Percentiles rank a stretch among this genome's conserved stretches.
Evolutionary conservation across 1,284 basidiomycete genomes (phyloP).

Genomic region (Laetiporus sulphureus): DNA sequence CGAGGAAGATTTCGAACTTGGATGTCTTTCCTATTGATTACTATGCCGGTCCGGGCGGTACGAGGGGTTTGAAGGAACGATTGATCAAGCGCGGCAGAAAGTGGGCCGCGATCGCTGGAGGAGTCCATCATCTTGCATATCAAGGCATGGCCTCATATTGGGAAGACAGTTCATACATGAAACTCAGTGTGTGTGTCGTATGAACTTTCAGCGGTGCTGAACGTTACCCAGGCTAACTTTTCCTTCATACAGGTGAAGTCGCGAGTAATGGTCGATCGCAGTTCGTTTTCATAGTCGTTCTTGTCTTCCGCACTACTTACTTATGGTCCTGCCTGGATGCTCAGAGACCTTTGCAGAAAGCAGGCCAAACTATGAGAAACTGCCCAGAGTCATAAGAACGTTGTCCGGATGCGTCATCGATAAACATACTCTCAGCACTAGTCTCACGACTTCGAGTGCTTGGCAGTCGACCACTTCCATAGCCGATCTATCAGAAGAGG

Average conservation of each 20-base stretch:
- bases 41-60: slow-evolving; percentile 33
- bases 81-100: slow-evolving; percentile 43
- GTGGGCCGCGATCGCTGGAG: slow-evolving; percentile 42
- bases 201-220: background rate
- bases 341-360: slow-evolving; percentile 24
- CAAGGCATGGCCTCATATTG: slow-evolving; percentile 28
- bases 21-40: slow-evolving; percentile 47
- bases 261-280: slow-evolving; percentile 52
- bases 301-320: too few species aligned
- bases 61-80: slow-evolving; percentile 31
- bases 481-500: slow-evolving; percentile 44
- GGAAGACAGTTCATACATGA: slow-evolving; percentile 26
- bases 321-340: too few species aligned
- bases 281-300: too few species aligned
- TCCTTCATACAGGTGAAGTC: slow-evolving; percentile 23
- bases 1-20: slow-evolving; percentile 41
- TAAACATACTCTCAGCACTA: slow-evolving; percentile 19
- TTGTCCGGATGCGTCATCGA: slow-evolving; percentile 24
- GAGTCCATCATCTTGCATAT: slow-evolving; percentile 50
- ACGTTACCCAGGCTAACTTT: slow-evolving; percentile 1
- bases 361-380: slow-evolving; percentile 25
- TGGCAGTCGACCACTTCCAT: too few species aligned
- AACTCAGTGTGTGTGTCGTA: slow-evolving; percentile 36
- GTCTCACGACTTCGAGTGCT: too few species aligned
- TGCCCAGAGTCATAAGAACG: slow-evolving; percentile 22